Percentiles rank a stretch among this genome's conserved stretches.
These are phyloP conservation scores for Pyrenophora teres DNA, from an alignment of 2,329 filamentous ascomycete species.

Conservation along the genomic window DNA sequence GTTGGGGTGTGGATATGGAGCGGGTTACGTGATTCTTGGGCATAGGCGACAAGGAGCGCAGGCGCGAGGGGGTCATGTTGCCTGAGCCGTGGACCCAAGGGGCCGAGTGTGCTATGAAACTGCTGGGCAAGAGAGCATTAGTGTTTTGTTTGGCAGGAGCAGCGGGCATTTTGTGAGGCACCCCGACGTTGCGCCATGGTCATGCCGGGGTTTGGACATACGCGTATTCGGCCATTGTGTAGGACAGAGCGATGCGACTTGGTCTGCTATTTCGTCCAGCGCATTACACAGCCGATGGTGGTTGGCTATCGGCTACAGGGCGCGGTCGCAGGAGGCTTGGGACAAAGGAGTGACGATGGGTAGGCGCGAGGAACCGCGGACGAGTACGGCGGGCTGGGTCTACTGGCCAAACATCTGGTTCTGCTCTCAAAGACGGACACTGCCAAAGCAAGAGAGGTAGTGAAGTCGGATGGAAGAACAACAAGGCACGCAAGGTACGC, in stretches of 20 bases:
- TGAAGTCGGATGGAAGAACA: no score
- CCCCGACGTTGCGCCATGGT: slow-evolving; percentile 11
- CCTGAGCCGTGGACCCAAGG: slow-evolving; percentile 42
- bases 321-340: slow-evolving; percentile 9
- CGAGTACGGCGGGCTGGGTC: slow-evolving; percentile 6
- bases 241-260: slow-evolving; percentile 5
- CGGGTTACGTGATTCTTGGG: slow-evolving; percentile 46
- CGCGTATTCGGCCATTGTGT: slow-evolving; percentile 33
- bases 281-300: slow-evolving; percentile 16
- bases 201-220: slow-evolving; percentile 17
- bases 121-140: slow-evolving; percentile 22
- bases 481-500: neutral
- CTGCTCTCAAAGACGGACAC: neutral
- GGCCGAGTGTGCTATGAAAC: slow-evolving; percentile 40
- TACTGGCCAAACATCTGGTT: slow-evolving; percentile 15
- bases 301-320: neutral
- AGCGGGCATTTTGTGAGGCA: neutral
- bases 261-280: slow-evolving; percentile 1
- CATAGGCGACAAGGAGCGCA: slow-evolving; percentile 44
- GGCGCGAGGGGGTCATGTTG: slow-evolving; percentile 43
- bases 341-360: slow-evolving; percentile 44
- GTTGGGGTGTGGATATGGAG: slow-evolving; percentile 45
- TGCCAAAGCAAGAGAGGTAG: neutral
- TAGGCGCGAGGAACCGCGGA: slow-evolving; percentile 23
- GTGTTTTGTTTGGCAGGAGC: slow-evolving; percentile 3